Base-by-base conservation (phyloP, 1,284 basidiomycete genomes). In the Sanghuangporus baumii region DNA sequence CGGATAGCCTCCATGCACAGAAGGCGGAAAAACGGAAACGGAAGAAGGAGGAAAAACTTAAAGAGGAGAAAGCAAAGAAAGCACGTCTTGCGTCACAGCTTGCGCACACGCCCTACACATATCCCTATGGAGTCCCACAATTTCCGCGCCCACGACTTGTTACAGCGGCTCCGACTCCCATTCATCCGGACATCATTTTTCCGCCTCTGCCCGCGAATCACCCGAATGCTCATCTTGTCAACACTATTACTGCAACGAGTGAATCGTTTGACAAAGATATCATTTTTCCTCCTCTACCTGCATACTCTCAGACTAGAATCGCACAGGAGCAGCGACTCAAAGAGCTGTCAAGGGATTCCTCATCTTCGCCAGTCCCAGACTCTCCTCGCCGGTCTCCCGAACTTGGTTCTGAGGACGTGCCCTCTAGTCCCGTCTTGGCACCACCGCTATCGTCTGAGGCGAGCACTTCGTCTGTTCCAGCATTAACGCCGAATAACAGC, bases 281-380 rank as follows among this genome's bases (percentile, higher is more conserved):
- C 18, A 81, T 90, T 47, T 90, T 90, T 72, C 88, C 88, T 50
- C 86, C 87, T 1, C 72, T 90, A 2, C 81, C 86, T 8, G 75
- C 75, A 6, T 77, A 77, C 37, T 76, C 76, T 34, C 79, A 77
- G 74, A 60, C 78, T 9, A 59, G 63, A 26, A 61, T 65, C 37
- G 59, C 38, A n/a, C 58, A 50, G 14, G 63, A 65, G 31, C 46
- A 57, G n/a, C 38, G 50, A 7, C 14, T 46, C 38, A 50, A 61
- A 34, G 59, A 61, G 38, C 31, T 61, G 31, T 59, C 62, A n/a
- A 47, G 74, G 3, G 62, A 74, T 3, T 65, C 68, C 11, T 65
- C 65, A 48, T 56, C 52, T 26, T 63, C 66, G 11, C 60, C 69
- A 12, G 59, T 69, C 7, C 48, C 65, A 18, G 67, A 75, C 16